Evolutionary conservation across 345 rosid genomes (phyloP), one percentile per base, ranked within the genome.

Genomic region (Balakata baccata): DNA sequence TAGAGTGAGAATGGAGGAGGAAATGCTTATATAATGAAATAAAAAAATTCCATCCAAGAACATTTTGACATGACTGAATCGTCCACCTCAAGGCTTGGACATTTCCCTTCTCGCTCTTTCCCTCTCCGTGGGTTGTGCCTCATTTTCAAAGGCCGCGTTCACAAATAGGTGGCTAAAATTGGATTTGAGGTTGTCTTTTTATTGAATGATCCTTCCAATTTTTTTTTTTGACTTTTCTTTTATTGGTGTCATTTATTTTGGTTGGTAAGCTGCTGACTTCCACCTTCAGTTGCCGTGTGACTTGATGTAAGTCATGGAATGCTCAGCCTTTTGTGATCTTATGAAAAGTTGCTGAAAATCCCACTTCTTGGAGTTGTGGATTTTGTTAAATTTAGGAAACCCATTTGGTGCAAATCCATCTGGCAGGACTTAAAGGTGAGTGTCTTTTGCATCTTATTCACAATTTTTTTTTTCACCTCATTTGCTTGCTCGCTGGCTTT

Each of bases 241-340:
- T 13, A 25, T 45, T 46, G 71, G 56, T 56, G 7, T 9, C 64
- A 7, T 66, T 53, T 61, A 20, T 25, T 71, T 54, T 66, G 67
- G 51, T 63, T 67, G 25, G 64, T n/a, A 11, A 41, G 71, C 71
- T 76, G 71, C 71, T 76, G 81, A 76, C 80, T 72, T 68, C 39
- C 75, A 50, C 13, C 22, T 53, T 54, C 18, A 57, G 65, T 53
- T 76, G 69, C 77, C 82, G 80, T 66, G 79, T 66, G 10, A 76
- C 77, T 67, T 56, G 12, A 37, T 51, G 20, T 53, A 6, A 39
- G 2, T 64, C 11, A 11, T 34, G 14, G 61, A 64, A 37, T 3
- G 16, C 23, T 47, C 29, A 0, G 0, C 17, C 39, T 57, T 57
- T 67, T 16, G 53, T 58, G 34, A 29, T 1, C 34, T 39, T 5